These are phyloP conservation scores for Acorus calamus DNA, from an alignment of 106 monocot genomes.

Conservation along the genomic window DNA sequence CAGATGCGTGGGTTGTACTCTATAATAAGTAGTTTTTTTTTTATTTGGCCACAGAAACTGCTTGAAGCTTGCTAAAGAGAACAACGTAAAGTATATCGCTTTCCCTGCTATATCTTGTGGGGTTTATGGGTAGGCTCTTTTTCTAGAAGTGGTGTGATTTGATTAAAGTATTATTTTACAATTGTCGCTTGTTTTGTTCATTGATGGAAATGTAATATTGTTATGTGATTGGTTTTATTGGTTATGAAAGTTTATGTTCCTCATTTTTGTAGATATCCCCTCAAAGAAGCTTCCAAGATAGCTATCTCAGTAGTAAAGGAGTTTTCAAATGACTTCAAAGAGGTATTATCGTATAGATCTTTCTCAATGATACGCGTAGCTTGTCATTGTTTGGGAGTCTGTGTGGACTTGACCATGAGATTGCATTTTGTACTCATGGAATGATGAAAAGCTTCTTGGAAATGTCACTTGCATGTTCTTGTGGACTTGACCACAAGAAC, in stretches of 20 bases:
- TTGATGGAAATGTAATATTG: too few relatives aligned
- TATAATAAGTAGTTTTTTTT: neutral
- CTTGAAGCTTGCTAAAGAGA: conserved; percentile 81
- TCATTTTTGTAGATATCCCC: conserved; percentile 51
- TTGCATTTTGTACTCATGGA: neutral
- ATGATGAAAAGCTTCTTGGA: too few relatives aligned
- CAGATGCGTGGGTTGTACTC: neutral
- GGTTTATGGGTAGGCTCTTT: conserved; percentile 60
- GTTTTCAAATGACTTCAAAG: conserved; percentile 65
- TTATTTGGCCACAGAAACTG: conserved; percentile 48
- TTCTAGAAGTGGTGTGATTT: neutral
- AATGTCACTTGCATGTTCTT: too few relatives aligned
- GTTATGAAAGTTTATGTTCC: neutral
- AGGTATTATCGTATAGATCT: conserved; percentile 32
- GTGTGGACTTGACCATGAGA: neutral
- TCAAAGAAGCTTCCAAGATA: conserved; percentile 63
- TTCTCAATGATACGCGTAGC: conserved; percentile 1
- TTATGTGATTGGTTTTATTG: too few relatives aligned
- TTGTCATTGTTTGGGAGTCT: conserved; percentile 1
- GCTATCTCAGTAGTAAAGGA: conserved; percentile 64
- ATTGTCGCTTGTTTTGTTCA: too few relatives aligned
- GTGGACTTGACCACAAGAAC: too few relatives aligned
- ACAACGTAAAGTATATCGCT: conserved; percentile 77
- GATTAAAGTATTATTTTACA: too few relatives aligned
- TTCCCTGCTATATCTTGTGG: conserved; percentile 98